Percentiles rank a stretch among this genome's conserved stretches.
Evolutionary conservation across 306 rosid genomes (phyloP).

Genomic region (Ochetophila trinervis): DNA sequence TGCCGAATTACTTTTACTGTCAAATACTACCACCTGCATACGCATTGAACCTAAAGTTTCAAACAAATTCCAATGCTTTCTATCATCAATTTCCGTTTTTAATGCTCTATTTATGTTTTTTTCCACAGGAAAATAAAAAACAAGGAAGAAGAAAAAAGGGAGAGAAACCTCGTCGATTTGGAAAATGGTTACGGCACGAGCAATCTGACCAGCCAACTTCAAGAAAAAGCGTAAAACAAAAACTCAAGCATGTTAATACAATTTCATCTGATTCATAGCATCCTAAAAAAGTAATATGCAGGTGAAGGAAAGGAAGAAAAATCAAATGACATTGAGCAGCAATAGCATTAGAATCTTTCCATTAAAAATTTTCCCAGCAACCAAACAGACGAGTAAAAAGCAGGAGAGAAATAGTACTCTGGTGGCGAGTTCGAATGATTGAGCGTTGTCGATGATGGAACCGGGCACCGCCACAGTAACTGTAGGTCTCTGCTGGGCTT

Average conservation of each 20-base stretch:
- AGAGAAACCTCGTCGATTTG: constrained; percentile 77
- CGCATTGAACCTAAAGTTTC: constrained; percentile 2
- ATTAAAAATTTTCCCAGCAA: neutral
- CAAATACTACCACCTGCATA: constrained; percentile 82
- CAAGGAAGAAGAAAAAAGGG: neutral
- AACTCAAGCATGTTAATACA: neutral
- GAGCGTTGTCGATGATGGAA: constrained; percentile 87
- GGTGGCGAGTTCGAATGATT: constrained; percentile 83
- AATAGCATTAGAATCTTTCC: neutral
- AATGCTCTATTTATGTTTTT: constrained; percentile 2
- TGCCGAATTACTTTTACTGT: constrained; percentile 44
- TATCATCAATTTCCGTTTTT: neutral
- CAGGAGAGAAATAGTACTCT: constrained; percentile 41
- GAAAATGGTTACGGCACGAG: constrained; percentile 96
- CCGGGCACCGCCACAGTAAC: constrained; percentile 81
- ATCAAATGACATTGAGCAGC: neutral
- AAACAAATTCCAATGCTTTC: neutral
- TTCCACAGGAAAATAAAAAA: neutral
- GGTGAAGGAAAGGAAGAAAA: neutral
- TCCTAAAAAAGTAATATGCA: neutral
- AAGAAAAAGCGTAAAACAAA: constrained; percentile 2
- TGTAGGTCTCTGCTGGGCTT: constrained; percentile 43
- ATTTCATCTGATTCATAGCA: neutral
- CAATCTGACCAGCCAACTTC: constrained; percentile 93
- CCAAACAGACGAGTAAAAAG: constrained; percentile 1